A percentile compares a stretch with the other conserved stretches of the same genome.
phyloP scores from a whole-genome alignment of 2,329 filamentous ascomycete genomes.

The Onygenales sp. region DNA sequence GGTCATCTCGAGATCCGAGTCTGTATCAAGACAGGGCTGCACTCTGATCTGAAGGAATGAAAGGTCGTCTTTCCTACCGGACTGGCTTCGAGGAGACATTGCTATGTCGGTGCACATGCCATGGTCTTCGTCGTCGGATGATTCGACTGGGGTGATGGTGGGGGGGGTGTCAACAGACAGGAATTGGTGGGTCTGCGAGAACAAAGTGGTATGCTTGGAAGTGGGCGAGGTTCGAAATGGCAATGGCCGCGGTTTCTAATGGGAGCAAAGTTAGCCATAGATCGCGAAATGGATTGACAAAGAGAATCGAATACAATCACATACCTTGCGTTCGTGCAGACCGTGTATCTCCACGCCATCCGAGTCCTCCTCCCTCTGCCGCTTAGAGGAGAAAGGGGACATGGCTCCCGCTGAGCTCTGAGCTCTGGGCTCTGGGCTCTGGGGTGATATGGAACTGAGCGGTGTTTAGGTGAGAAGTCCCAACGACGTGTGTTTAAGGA shows the following conservation, averaged over 20 bases:
- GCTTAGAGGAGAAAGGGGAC: conserved; percentile 17
- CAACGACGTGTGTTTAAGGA: background rate
- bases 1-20: conserved; percentile 23
- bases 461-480: background rate
- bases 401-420: conserved; percentile 9
- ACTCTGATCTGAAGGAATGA: conserved; percentile 5
- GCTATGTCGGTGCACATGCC: background rate
- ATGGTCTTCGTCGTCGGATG: conserved; percentile 25
- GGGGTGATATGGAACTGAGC: background rate
- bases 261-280: conserved; percentile 6
- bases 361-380: conserved; percentile 37
- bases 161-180: conserved; percentile 2
- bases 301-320: background rate
- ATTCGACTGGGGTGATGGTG: conserved; percentile 26
- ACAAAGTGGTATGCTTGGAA: conserved; percentile 12
- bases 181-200: conserved; percentile 12
- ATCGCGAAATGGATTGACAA: background rate
- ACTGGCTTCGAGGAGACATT: background rate
- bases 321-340: conserved; percentile 19
- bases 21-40: conserved; percentile 7
- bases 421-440: background rate
- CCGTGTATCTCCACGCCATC: background rate
- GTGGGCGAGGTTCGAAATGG: conserved; percentile 20
- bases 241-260: conserved; percentile 25
- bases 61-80: background rate